Evolutionary conservation across 176 grass and related monocot genomes (phyloP).

Genomic region (Ensete glaucum): DNA sequence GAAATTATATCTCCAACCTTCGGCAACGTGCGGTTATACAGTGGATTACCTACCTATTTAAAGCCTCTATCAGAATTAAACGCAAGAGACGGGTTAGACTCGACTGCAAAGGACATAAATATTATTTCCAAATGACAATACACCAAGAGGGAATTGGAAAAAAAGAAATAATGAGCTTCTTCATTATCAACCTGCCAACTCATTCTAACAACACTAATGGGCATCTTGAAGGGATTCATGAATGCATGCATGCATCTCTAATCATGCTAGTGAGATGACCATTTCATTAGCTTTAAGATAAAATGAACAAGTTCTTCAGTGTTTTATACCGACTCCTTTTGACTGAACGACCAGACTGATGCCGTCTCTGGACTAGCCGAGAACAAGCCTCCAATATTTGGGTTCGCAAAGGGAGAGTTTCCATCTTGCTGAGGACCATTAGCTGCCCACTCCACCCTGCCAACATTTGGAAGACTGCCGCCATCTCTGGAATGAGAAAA

Average conservation of each 20-base stretch:
- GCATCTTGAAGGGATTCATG: conserved; percentile 2
- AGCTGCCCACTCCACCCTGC: conserved; percentile 36
- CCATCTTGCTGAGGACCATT: conserved; percentile 44
- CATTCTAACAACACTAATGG: not conserved
- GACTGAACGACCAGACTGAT: conserved; percentile 70
- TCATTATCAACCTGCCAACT: not conserved
- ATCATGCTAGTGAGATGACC: conserved; percentile 22
- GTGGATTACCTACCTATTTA: too few species aligned
- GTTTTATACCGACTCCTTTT: conserved; percentile 41
- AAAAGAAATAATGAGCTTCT: not conserved
- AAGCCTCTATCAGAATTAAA: too few species aligned
- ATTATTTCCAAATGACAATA: not conserved
- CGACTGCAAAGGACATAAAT: not conserved
- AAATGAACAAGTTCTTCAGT: not conserved
- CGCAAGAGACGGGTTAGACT: too few species aligned
- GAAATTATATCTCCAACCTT: too few species aligned
- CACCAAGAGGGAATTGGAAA: not conserved
- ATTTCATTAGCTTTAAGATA: conserved; percentile 16
- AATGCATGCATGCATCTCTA: not conserved
- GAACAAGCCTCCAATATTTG: conserved; percentile 44
- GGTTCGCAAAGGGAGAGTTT: conserved; percentile 20
- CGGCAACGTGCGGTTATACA: too few species aligned
- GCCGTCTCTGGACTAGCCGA: conserved; percentile 60
- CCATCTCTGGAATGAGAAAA: not conserved
- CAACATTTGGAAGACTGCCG: not conserved